Evolutionary conservation across 2,329 filamentous ascomycete species (phyloP), one percentile per base, ranked within the genome.

Genomic region (Gnomoniopsis smithogilvyi): DNA sequence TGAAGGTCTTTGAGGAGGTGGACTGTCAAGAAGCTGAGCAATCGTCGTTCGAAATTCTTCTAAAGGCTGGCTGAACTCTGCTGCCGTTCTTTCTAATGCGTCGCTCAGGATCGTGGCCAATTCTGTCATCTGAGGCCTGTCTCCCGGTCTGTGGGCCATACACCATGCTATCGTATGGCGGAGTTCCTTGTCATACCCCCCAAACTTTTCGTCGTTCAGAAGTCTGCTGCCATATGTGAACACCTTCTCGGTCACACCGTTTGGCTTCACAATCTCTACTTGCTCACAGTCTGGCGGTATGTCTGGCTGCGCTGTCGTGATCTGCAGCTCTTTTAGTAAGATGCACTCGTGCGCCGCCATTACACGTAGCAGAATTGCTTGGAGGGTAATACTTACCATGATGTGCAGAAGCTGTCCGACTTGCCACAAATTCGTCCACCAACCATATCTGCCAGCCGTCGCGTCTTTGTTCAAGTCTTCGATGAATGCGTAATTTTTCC

Each of bases 371-470:
- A n/a, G n/a, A n/a, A n/a, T n/a, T n/a, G n/a, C n/a, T n/a, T n/a
- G n/a, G n/a, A n/a, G n/a, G n/a, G n/a, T n/a, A n/a, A 2, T 43
- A 8, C 47, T 56, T 21, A 41, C 54, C 21, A 56, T 33, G 15
- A 56, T 56, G 15, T 47, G 41, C 54, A 56, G 49, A 11, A 50
- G 54, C 7, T 48, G 54, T 19, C 33, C 54, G 12, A 43, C 47
- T 33, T 50, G 45, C 54, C 54, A 56, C 36, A 56, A n/a, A 33
- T 56, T 56, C 34, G 53, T 54, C 43, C 38, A 22, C 54, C 54
- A 56, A 34, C 22, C 47, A 19, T 33, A 56, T 17, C 43, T 49
- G 1, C 54, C 54, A 6, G 54, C 46, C n/a, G 41, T 48, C 3
- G 49, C 54, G 12, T 56, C 54, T 10, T 34, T 33, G 2, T 22